Evolutionary conservation across 257 asterid species (phyloP), one percentile per base, ranked within the genome.

Genomic region (Vinca minor): DNA sequence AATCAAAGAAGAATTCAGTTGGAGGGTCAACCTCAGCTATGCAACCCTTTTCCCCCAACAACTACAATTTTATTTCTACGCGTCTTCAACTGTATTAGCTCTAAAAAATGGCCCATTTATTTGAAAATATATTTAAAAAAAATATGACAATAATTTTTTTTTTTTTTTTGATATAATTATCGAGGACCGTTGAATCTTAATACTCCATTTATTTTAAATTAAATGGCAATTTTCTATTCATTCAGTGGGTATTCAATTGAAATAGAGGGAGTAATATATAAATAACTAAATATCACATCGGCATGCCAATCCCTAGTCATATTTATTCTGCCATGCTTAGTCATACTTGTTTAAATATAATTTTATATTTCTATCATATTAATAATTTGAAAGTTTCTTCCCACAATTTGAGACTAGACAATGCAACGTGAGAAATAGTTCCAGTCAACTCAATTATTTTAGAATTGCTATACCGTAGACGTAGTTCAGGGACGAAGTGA

Each of bases 21-120:
- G 70, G 62, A 71, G 21, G 29, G 75, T 71, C 75, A 36, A n/a
- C 66, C n/a, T 64, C 70, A 64, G 53, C 65, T 18, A 50, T 31
- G 38, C 11, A 28, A 17, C 25, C n/a, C 17, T 34, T n/a, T 62
- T 46, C 53, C n/a, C n/a, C 69, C 65, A 70, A 63, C 69, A 7
- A 47, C n/a, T 60, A 39, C n/a, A 20, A 20, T 60, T 25, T 42
- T 55, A 28, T 56, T 50, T 64, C 15, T 64, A 49, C 75, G 75
- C 75, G 70, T 64, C 49, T 46, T 23, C 47, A 34, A 29, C 50
- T 8, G 18, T 18, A 28, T 46, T 45, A 45, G 5, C n/a, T 15
- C 25, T 31, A 35, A 21, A 23, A 44, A 62, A 62, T 62, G 55
- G 55, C 41, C 65, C 18, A 17, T 62, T 15, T 21, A 23, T 59